A percentile compares a stretch with the other conserved stretches of the same genome.
Evolutionary conservation across 305 asterid species (phyloP).

Genomic region (Withania somnifera): DNA sequence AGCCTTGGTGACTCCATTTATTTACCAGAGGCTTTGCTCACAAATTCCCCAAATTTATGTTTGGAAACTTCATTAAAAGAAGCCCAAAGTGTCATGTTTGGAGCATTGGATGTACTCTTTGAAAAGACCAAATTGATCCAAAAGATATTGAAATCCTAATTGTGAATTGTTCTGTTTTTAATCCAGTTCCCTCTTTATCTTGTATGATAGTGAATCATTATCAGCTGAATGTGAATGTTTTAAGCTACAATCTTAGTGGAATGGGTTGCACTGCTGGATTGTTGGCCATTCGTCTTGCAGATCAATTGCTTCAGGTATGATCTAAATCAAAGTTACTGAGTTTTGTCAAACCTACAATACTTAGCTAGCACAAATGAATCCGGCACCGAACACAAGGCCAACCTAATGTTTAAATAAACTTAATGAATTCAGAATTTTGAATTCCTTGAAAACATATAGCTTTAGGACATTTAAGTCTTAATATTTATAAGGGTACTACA

Average conservation of each 20-base stretch:
- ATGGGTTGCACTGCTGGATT: slow-evolving; percentile 17
- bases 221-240: slow-evolving; percentile 1
- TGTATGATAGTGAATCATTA: neutral
- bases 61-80: neutral
- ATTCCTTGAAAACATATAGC: neutral
- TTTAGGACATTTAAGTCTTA: too few relatives aligned
- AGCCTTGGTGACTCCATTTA: neutral
- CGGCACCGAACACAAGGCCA: neutral
- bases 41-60: neutral
- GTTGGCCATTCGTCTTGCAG: neutral
- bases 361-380: neutral
- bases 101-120: neutral
- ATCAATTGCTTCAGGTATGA: neutral
- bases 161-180: neutral
- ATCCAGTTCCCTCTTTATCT: neutral
- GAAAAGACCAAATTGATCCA: neutral
- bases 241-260: slow-evolving; percentile 6
- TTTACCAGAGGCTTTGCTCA: neutral
- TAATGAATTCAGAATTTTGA: too few relatives aligned
- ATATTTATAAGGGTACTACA: too few relatives aligned
- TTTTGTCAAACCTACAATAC: too few relatives aligned
- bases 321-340: neutral
- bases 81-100: neutral
- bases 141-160: neutral
- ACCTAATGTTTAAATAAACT: neutral